Evolutionary conservation across 2,329 filamentous ascomycete genomes (phyloP), one percentile per base, ranked within the genome.

Genomic region (Mycosphaerelloides madeirae): DNA sequence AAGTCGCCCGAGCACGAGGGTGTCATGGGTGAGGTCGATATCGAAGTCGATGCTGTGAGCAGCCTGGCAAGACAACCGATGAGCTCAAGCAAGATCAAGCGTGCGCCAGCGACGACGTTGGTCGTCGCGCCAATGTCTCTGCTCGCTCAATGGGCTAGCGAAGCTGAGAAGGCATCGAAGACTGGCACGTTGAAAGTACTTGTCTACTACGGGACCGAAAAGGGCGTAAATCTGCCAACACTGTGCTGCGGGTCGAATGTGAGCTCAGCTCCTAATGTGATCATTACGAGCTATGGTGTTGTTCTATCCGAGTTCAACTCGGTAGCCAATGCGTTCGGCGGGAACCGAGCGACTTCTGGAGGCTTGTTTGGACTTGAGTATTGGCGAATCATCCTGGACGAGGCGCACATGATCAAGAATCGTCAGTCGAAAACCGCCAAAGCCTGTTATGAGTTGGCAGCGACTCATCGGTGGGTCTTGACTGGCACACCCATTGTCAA

Each of bases 401-500:
- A 98, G 70, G 93, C 85, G 1, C 93, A 98, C 62, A 83, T 84
- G 50, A 95, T 98, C 71, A 98, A 97, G 67, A 84, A 84, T 46
- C 62, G 73, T 35, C 82, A 87, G 46, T 94, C 90, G 1, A 98
- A 98, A 68, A 96, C 91, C 0, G 87, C 93, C 3, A 89, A 86
- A 63, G 93, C 93, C 11, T 98, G 93, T 66, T 97, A 95, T 63
- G 90, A 95, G 57, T 76, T 98, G 11, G 78, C 79, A 11, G 87
- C 89, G 1, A 79, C 80, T 32, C 91, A 97, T 69, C 80, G 93
- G 48, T 98, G 93, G 93, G 87, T 84, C 0, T 70, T 98, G 38
- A 98, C 93, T 0, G 93, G 93, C 14, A 98, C 93, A 1, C 93
- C 93, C 0, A 97, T 98, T 44, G 91, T 98, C 55, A 98, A 98